These are phyloP conservation scores for Rhipidocladum racemiflorum DNA, from an alignment of 176 grass and related monocot species.

Conservation along the genomic window DNA sequence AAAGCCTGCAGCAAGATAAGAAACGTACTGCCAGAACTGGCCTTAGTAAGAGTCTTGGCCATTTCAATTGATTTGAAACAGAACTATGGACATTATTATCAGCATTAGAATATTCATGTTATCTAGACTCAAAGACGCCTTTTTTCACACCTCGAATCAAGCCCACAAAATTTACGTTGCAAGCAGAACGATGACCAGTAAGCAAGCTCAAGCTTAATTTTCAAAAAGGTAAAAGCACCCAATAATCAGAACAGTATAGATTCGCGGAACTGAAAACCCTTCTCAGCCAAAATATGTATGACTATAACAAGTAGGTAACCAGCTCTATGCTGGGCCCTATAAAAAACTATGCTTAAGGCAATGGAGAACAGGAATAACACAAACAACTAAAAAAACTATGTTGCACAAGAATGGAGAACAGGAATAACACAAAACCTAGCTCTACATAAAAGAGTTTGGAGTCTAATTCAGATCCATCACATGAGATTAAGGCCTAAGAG, in stretches of 20 bases:
- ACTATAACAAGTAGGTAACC: too few species aligned
- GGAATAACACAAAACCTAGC: not conserved
- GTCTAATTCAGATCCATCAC: not conserved
- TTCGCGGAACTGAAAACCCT: not conserved
- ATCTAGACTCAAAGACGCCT: not conserved
- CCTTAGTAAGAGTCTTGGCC: not conserved
- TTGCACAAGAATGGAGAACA: not conserved
- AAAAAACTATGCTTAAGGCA: not conserved
- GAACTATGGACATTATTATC: not conserved
- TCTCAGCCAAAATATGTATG: not conserved
- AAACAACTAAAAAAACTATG: not conserved
- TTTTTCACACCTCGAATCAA: not conserved
- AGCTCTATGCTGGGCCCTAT: not conserved
- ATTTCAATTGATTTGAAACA: not conserved
- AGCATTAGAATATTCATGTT: not conserved
- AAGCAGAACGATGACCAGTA: not conserved
- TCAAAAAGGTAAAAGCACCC: not conserved
- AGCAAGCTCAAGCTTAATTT: not conserved
- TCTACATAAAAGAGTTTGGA: conserved; percentile 1
- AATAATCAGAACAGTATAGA: not conserved
- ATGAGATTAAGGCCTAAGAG: not conserved
- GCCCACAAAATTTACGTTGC: not conserved
- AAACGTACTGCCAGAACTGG: not conserved
- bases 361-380: not conserved
- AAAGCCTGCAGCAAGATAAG: not conserved